Evolutionary conservation across 805 yeast species (phyloP), one percentile per base, ranked within the genome.

Genomic region (Metschnikowia henanensis): DNA sequence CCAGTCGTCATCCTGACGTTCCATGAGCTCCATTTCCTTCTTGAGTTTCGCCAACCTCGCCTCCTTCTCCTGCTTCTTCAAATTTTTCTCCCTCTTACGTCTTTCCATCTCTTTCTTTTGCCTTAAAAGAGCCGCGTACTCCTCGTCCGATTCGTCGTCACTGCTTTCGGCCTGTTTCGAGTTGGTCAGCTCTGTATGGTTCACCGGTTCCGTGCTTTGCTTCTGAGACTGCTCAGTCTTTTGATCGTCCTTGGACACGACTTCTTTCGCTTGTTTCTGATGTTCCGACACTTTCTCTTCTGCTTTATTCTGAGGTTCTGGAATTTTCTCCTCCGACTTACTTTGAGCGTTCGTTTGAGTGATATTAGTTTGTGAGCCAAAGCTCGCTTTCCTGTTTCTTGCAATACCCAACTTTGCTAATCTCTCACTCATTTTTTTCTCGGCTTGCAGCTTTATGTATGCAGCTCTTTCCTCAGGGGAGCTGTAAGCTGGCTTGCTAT

Each of bases 351-450:
- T 22, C 6, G 50, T 47, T 29, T 45, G 45, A 19, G 51, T 50
- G 13, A 34, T 41, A 15, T n/a, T 31, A 19, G 10, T 28, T 30
- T 31, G 30, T 9, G 37, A 13, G 5, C 33, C 37, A 8, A 12
- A 7, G 22, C 32, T 31, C 5, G 25, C 13, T 13, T 19, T 25
- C 48, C 58, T 60, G 45, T 67, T 65, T 58, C 80, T 70, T 18
- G 73, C 66, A 46, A 88, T 77, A 3, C 96, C 96, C 45, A 89
- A 73, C 49, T 83, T 85, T 3, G 95, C 95, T 56, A 89, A 72
- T 55, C 89, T 75, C 56, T 87, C 95, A 48, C 81, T 83, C 97
- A 90, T 89, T 64, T 87, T 78, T 63, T 70, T 69, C 56, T 83
- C 81, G 1, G 77, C 77, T 57, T 87, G 92, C 15, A 89, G 92